Percentiles rank a stretch among this genome's conserved stretches.
Conservation (phyloP, 257 asterid species). For the Paraleonurus japonicus region DNA sequence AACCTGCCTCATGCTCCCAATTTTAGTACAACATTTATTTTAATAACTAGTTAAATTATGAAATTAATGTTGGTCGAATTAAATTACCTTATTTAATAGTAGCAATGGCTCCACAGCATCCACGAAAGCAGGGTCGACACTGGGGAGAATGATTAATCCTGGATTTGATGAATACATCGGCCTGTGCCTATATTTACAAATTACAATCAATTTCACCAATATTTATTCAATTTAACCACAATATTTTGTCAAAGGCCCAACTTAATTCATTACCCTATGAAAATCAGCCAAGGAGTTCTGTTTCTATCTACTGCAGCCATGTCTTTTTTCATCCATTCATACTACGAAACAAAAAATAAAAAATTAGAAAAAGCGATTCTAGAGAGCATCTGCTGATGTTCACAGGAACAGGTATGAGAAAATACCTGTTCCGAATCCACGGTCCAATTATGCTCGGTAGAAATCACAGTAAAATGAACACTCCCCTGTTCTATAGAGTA, state of each 20-base stretch:
- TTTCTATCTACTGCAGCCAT: conserved; percentile 65
- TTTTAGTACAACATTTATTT: too few species aligned
- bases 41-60: background rate
- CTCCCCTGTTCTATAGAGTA: conserved; percentile 78
- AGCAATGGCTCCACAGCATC: conserved; percentile 74
- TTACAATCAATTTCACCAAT: background rate
- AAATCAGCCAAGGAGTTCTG: conserved; percentile 82
- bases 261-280: conserved; percentile 48
- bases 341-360: conserved; percentile 28
- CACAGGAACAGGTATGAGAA: too few species aligned
- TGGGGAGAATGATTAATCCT: conserved; percentile 26
- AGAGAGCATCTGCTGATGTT: too few species aligned
- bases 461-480: conserved; percentile 77
- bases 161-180: conserved; percentile 66
- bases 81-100: conserved; percentile 51
- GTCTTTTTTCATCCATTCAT: conserved; percentile 75
- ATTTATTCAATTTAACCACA: background rate
- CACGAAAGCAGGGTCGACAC: conserved; percentile 54
- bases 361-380: too few species aligned
- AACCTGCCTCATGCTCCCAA: conserved; percentile 40
- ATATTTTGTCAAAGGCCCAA: background rate
- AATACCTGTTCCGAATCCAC: conserved; percentile 30
- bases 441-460: conserved; percentile 78
- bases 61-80: too few species aligned
- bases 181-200: conserved; percentile 64